Base-by-base conservation (phyloP, 768 basidiomycete species). In the Auricularia heimuer region DNA sequence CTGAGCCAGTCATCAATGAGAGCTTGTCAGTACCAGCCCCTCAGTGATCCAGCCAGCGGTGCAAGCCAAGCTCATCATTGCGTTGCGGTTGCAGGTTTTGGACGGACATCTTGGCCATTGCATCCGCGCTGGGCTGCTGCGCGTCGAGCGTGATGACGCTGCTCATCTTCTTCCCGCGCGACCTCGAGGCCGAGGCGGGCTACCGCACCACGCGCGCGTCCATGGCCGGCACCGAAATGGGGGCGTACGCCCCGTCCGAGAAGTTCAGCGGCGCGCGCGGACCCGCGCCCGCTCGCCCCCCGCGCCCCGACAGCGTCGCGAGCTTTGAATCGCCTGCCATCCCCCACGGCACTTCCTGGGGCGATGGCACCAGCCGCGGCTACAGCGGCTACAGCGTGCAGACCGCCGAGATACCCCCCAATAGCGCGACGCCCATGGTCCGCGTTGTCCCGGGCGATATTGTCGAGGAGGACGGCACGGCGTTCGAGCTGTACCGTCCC, bases 101-200 rank as follows among this genome's bases (percentile, higher is more conserved):
- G 69, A 66, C 68, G 14, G 69, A 91, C 71, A 71, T 89, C 62
- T 75, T 91, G 34, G 78, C 79, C 3, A 81, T 86, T 65, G 29
- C 86, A 36, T 77, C 83, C 7, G 85, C 75, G 0, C 77, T 92
- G 58, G 89, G 89, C 3, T 82, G 80, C 63, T 71, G 80, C 39
- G 78, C 90, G 45, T 90, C 89, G 1, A 91, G 89, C 0, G 86
- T 79, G 4, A 81, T 91, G 65, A 92, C 90, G 0, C 81, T 92
- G 24, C 80, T 90, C 89, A 88, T 92, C 42, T 92, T 92, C 80
- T 92, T 92, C 77, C 90, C 90, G 63, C 87, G 90, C 47, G 88
- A 87, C 4, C 80, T 87, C 54, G 81, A 88, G 56, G 4, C 56
- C 24, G 56, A 60, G 29, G 56, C 56, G 16, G 56, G 56, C 56